Base-by-base conservation (phyloP, 176 grass and related monocot species). In the Poa annua region DNA sequence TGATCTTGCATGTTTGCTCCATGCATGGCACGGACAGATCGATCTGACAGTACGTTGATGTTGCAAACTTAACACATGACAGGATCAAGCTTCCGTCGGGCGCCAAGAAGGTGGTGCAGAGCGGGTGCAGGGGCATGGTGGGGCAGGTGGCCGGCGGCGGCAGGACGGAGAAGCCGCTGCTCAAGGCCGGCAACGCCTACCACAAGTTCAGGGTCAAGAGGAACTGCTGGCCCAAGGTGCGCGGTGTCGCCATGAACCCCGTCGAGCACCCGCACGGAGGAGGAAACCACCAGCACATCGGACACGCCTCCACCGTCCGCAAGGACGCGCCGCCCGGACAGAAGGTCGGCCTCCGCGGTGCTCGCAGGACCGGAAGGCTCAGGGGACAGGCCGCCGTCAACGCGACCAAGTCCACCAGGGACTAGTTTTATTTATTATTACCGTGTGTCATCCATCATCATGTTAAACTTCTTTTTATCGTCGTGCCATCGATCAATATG, bases 211-310 rank as follows among this genome's bases (percentile, higher is more conserved):
- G 90, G 0, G 94, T 97, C 54, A 97, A 97, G 89, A 89, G 94
- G 52, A 97, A 97, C 88, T 85, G 92, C 88, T 97, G 94, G 94
- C 94, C 94, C 11, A 97, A 89, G 94, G 94, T 97, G 52, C 90
- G 94, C 70, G 94, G 94, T 90, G 94, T 97, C 36, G 94, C 94
- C 55, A 97, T 97, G 94, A 97, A 97, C 63, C 94, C 94, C 0
- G 94, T 97, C 0, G 94, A 97, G 76, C 94, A 97, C 92, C 94
- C 94, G 47, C 94, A 97, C 0, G 94, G 94, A 87, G 94, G 94
- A 88, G 94, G 94, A 72, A 97, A 97, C 82, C 94, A 97, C 85
- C 94, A 97, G 88, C 94, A 97, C 80, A 97, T 97, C 77, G 94
- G 94, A 19, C 94, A 97, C 1, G 94, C 94, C 39, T 97, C 94